Conservation (phyloP, 345 rosid species). For the thale cress (Arabidopsis thaliana) region DNA sequence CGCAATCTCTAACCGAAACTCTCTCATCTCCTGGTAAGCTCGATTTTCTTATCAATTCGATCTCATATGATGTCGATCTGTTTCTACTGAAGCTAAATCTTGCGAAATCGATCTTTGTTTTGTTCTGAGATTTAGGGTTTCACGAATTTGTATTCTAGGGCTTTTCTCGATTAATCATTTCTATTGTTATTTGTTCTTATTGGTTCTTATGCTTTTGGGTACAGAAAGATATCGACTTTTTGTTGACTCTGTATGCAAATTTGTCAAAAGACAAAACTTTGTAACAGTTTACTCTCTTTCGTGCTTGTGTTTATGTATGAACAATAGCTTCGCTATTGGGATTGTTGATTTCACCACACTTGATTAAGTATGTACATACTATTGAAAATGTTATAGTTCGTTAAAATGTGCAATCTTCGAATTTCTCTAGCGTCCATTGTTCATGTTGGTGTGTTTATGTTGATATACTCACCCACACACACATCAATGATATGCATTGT, state of each 20-base stretch:
- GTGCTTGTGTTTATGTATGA: not conserved
- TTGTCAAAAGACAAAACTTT: not conserved
- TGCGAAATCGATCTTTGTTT: not conserved
- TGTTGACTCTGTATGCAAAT: not conserved
- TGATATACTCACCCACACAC: not conserved
- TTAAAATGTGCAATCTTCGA: not conserved
- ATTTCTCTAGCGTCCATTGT: not conserved
- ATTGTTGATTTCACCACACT: not conserved
- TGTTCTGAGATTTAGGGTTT: slow-evolving; percentile 16
- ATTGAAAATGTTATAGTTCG: not conserved
- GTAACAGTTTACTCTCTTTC: not conserved
- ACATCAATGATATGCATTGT: not conserved
- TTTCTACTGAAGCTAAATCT: not conserved
- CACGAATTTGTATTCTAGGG: not conserved
- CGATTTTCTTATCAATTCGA: not conserved
- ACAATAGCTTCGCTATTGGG: not conserved
- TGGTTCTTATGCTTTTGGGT: not conserved
- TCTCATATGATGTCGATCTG: slow-evolving; percentile 19
- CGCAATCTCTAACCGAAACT: not conserved
- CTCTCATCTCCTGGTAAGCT: slow-evolving; percentile 24
- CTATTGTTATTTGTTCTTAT: not conserved
- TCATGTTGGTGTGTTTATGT: not conserved
- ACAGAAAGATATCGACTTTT: not conserved
- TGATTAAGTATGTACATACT: not conserved
- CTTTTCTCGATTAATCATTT: not conserved